phyloP scores from a whole-genome alignment of 208 protist species.

The Acanthamoeba divionensis region DNA sequence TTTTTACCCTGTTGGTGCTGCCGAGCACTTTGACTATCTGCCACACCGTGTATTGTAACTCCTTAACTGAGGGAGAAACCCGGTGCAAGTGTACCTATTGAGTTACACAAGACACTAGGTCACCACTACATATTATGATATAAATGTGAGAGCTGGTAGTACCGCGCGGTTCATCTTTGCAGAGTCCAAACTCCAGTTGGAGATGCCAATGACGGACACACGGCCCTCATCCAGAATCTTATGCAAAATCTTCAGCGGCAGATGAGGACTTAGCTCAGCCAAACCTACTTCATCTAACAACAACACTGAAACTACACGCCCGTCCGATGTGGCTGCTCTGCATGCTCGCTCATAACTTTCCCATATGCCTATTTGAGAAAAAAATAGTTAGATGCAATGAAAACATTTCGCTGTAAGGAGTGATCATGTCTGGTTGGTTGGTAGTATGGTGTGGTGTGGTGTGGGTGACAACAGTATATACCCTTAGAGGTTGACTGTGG shows the following conservation, averaged over 20 bases:
- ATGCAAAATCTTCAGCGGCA: constrained; percentile 87
- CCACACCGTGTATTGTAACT: background rate
- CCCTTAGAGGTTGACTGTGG: constrained; percentile 4
- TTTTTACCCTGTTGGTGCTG: background rate
- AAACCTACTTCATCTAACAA: constrained; percentile 86
- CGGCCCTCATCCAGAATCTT: constrained; percentile 68
- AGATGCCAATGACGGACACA: constrained; percentile 81
- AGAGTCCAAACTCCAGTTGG: constrained; percentile 82
- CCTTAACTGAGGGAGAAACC: background rate
- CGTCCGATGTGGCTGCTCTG: background rate
- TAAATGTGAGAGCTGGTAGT: constrained; percentile 44
- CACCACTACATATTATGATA: constrained; percentile 56
- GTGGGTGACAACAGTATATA: background rate
- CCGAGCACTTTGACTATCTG: background rate
- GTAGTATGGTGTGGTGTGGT: background rate
- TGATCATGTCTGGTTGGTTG: background rate
- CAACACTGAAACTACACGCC: constrained; percentile 71
- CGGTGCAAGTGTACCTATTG: constrained; percentile 7
- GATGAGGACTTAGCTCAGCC: constrained; percentile 76
- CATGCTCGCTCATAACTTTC: constrained; percentile 38
- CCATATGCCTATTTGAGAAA: background rate
- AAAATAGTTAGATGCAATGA: background rate
- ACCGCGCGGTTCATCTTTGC: constrained; percentile 87
- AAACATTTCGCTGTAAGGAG: background rate
- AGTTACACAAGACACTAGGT: background rate